phyloP scores from a whole-genome alignment of 129 eudicot genomes.

The Silybum marianum region DNA sequence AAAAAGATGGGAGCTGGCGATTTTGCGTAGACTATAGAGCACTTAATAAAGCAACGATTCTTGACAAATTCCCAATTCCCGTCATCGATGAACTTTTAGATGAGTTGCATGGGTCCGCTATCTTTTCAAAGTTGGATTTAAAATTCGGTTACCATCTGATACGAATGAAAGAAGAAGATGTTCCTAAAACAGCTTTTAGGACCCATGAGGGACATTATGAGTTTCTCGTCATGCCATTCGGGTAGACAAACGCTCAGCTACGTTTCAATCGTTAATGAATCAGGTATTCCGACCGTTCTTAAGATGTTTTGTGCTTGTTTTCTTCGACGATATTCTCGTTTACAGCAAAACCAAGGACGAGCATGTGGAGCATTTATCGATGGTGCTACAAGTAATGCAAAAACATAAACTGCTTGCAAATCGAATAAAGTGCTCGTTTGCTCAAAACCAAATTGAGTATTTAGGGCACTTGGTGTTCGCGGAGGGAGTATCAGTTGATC shows the following conservation, averaged over 20 bases:
- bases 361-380: not conserved
- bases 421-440: not conserved
- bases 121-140: not conserved
- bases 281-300: not conserved
- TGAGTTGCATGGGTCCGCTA: not conserved
- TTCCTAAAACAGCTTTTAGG: not conserved
- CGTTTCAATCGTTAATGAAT: not conserved
- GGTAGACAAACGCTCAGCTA: not conserved
- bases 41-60: not conserved
- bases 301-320: not conserved
- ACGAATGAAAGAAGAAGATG: not conserved
- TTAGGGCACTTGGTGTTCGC: constrained; percentile 2
- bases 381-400: not conserved
- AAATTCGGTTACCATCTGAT: not conserved
- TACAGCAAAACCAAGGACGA: not conserved
- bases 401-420: not conserved
- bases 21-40: no score
- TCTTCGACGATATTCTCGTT: not conserved
- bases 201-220: not conserved
- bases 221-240: not conserved
- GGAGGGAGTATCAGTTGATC: not conserved
- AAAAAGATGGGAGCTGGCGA: not conserved
- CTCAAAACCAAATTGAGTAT: not conserved
- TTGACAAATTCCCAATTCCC: not conserved
- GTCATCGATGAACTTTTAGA: not conserved